Evolutionary conservation across 768 basidiomycete species (phyloP).

Genomic region (Mycena metata): DNA sequence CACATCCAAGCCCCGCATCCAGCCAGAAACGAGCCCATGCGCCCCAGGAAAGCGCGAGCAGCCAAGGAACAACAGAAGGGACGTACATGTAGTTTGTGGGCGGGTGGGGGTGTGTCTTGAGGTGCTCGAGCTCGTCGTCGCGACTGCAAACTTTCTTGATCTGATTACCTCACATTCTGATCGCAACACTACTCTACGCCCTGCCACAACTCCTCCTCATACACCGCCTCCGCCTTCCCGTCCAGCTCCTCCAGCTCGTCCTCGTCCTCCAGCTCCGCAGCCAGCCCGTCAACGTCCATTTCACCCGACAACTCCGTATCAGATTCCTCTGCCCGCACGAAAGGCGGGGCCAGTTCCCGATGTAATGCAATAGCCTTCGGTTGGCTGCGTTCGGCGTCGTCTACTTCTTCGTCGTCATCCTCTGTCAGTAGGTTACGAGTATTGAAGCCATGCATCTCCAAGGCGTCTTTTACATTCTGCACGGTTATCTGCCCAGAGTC

Average conservation of each 20-base stretch:
- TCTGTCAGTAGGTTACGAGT: slow-evolving; percentile 4
- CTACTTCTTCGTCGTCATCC: not conserved
- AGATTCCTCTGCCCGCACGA: slow-evolving; percentile 35
- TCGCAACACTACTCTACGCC: too few relatives aligned
- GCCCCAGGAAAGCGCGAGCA: too few relatives aligned
- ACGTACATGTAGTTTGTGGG: too few relatives aligned
- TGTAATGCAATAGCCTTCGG: slow-evolving; percentile 40
- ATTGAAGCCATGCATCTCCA: slow-evolving; percentile 23
- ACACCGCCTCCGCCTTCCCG: slow-evolving; percentile 42
- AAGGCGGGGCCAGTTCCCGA: slow-evolving; percentile 44
- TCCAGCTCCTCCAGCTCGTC: slow-evolving; percentile 56
- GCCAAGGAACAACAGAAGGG: too few relatives aligned
- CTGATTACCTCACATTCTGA: too few relatives aligned
- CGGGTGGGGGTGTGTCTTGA: too few relatives aligned
- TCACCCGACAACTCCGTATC: slow-evolving; percentile 38
- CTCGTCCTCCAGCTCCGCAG: slow-evolving; percentile 59
- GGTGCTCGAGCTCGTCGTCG: too few relatives aligned
- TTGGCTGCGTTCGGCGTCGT: slow-evolving; percentile 15
- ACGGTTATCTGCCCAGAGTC: slow-evolving; percentile 9
- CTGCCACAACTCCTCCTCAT: slow-evolving; percentile 62
- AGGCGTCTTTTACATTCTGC: slow-evolving; percentile 38
- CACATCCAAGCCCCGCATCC: slow-evolving; percentile 61
- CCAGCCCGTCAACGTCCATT: slow-evolving; percentile 53
- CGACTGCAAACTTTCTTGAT: too few relatives aligned
- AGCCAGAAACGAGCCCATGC: too few relatives aligned